These are phyloP conservation scores for Populus pruinosa DNA, from an alignment of 345 rosid genomes.

Conservation along the genomic window DNA sequence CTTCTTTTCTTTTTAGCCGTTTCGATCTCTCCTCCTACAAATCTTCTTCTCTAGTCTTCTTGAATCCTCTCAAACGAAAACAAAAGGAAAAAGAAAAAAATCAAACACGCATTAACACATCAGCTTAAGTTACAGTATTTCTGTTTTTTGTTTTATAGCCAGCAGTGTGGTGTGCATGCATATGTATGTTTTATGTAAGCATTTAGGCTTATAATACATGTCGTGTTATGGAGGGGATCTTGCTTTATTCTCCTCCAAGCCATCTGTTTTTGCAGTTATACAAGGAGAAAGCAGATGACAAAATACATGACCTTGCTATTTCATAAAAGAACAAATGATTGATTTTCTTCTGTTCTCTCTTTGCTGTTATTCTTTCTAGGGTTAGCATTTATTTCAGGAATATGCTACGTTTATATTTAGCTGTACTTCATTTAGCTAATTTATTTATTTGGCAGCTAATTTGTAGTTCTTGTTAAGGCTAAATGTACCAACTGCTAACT, in stretches of 20 bases:
- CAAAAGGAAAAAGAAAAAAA: background rate
- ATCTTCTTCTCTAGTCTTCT: background rate
- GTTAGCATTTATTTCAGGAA: background rate
- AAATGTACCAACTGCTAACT: no score
- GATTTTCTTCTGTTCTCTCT: background rate
- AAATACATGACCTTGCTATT: conserved; percentile 5
- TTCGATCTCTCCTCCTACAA: background rate
- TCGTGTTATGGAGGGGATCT: background rate
- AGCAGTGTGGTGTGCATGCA: background rate
- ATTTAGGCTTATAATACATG: background rate
- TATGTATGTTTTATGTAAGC: background rate
- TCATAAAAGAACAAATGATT: background rate
- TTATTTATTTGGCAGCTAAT: no score
- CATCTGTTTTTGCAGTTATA: conserved; percentile 3
- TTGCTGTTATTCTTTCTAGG: background rate
- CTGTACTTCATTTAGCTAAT: background rate
- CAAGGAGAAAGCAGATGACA: background rate
- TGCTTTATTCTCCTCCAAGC: background rate
- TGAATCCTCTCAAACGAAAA: background rate
- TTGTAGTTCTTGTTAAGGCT: background rate
- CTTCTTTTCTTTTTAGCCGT: background rate
- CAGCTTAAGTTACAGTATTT: background rate
- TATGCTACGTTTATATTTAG: background rate
- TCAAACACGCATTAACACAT: background rate
- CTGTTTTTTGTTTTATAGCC: background rate